Evolutionary conservation across 179 eudicot genomes (phyloP).

Genomic region (Actinidia chinensis): DNA sequence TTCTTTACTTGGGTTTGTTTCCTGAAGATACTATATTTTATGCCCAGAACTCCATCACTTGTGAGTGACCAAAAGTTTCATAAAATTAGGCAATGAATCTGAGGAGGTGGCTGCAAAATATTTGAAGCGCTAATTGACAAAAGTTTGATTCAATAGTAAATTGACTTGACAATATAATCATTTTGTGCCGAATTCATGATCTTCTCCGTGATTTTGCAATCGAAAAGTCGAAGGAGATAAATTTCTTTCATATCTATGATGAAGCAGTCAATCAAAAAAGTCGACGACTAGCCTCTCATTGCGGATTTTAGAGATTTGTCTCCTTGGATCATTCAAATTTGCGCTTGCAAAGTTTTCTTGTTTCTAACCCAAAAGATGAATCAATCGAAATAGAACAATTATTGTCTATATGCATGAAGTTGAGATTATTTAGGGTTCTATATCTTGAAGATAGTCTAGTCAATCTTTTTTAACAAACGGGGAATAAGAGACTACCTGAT

Average conservation of each 20-base stretch:
- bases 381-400: neutral
- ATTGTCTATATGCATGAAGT: neutral
- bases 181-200: neutral
- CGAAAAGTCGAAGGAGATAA: constrained; percentile 8
- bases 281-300: neutral
- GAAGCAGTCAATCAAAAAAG: neutral
- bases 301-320: neutral
- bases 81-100: neutral
- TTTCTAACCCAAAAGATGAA: neutral
- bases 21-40: too few relatives aligned
- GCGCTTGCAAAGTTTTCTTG: neutral
- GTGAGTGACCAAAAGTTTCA: too few relatives aligned
- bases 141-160: neutral
- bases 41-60: too few relatives aligned
- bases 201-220: neutral
- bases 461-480: neutral
- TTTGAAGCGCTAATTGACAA: neutral
- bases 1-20: too few relatives aligned
- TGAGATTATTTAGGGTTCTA: constrained; percentile 8
- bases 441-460: neutral
- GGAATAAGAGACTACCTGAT: neutral
- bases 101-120: neutral
- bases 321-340: neutral
- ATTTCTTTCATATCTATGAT: constrained; percentile 8
- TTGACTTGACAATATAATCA: neutral